Percentiles rank a stretch among this genome's conserved stretches.
phyloP scores from a whole-genome alignment of 1,139 yeast species.

The Candida labiduridarum region DNA sequence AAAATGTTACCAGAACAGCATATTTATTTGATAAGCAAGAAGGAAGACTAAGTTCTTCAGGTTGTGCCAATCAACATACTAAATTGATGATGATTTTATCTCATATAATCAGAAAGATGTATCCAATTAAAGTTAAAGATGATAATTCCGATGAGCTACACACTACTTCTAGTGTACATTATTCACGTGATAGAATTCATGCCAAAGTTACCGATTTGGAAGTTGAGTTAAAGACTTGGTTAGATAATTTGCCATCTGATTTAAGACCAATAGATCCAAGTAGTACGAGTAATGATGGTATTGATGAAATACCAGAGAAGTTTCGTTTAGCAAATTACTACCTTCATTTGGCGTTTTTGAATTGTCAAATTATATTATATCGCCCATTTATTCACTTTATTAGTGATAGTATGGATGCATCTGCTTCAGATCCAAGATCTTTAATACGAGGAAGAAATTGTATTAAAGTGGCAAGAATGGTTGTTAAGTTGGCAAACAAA shows the following conservation, averaged over 20 bases:
- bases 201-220: constrained; percentile 75
- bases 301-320: constrained; percentile 51
- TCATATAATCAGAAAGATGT: constrained; percentile 44
- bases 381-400: constrained; percentile 91
- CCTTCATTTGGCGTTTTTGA: constrained; percentile 76
- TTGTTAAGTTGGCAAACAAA: constrained; percentile 80
- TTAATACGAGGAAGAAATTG: constrained; percentile 79
- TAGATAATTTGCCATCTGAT: constrained; percentile 70
- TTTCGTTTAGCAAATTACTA: constrained; percentile 75
- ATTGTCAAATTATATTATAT: constrained; percentile 82
- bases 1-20: constrained; percentile 70
- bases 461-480: constrained; percentile 82
- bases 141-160: constrained; percentile 7
- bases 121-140: constrained; percentile 39
- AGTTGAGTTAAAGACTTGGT: constrained; percentile 73
- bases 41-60: constrained; percentile 66
- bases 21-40: constrained; percentile 41
- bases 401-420: constrained; percentile 46
- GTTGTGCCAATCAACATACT: constrained; percentile 86
- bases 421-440: constrained; percentile 48
- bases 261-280: constrained; percentile 71
- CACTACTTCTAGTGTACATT: constrained; percentile 12
- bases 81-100: constrained; percentile 56
- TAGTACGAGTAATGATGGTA: constrained; percentile 20
- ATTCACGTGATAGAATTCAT: constrained; percentile 48